Base-by-base conservation (phyloP, 2,329 filamentous ascomycete genomes). In the Phialophora macrospora region DNA sequence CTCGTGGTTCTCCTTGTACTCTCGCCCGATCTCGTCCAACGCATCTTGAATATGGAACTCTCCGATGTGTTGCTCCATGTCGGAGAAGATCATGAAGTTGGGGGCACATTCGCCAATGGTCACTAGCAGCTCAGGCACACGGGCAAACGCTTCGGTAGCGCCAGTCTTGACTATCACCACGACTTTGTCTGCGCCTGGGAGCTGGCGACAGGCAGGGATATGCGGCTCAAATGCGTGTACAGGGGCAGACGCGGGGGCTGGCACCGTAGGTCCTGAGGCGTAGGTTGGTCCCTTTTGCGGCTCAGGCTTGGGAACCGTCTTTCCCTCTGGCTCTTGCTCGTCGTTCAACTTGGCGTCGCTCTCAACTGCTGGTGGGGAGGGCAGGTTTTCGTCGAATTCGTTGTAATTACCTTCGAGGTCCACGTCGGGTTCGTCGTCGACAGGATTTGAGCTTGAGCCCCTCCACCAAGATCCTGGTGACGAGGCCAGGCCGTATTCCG, bases 151-250 rank as follows among this genome's bases (percentile, higher is more conserved):
- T 72, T 87, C 84, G 46, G 82, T 84, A 2, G 84, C 84, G 41
- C 85, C 84, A 3, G 85, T 87, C 76, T 87, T 87, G 75, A 87
- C 81, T 55, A 87, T 75, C 28, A 87, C 75, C 22, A 69, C 67
- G 12, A 69, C 67, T 28, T 67, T 65, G 52, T 69, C 67, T 48
- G 67, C 67, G 32, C 67, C 67, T 28, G 67, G 67, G 1, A 69
- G 30, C 55, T 61, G 64, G 46, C 67, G 67, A 41, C 67, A 69
- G 5, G 63, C 41, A 17, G 67, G 67, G 6, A 66, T 34, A 34
- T 28, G 48, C 24, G 38, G 4, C 32, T 56, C 62, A 20, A 20
- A 52, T 1, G 38, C 14, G 38, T 28, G 26, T 49, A 32, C 41
- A 24, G 44, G 48, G 20, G 32, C 22, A 14, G 63, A 49, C 4